Conservation (phyloP, 1,139 yeast species). For the Magnusiomyces fungicola region DNA sequence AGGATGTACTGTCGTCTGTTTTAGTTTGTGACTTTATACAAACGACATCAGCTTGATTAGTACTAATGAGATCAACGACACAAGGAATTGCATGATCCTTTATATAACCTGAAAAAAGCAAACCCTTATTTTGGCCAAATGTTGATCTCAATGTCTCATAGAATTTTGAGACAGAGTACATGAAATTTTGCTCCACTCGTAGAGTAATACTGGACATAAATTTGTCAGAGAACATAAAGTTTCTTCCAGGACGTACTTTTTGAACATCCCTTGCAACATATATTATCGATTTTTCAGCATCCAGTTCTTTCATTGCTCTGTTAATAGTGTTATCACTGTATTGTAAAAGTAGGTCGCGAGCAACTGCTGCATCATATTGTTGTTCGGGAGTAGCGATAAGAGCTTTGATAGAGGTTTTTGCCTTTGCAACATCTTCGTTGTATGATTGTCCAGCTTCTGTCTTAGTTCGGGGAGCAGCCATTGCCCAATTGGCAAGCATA, state of each 20-base stretch:
- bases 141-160: slow-evolving; percentile 37
- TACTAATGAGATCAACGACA: slow-evolving; percentile 42
- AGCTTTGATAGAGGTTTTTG: slow-evolving; percentile 41
- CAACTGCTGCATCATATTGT: slow-evolving; percentile 40
- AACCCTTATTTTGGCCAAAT: slow-evolving; percentile 41
- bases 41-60: slow-evolving; percentile 36
- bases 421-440: slow-evolving; percentile 21
- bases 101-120: slow-evolving; percentile 51
- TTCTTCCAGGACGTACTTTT: slow-evolving; percentile 36
- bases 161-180: slow-evolving; percentile 43
- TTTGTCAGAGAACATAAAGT: slow-evolving; percentile 54
- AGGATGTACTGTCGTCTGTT: slow-evolving; percentile 37
- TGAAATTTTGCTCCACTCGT: slow-evolving; percentile 38
- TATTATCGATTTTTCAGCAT: slow-evolving; percentile 47
- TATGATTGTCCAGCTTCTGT: neutral
- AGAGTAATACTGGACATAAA: slow-evolving; percentile 39
- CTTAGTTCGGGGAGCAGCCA: slow-evolving; percentile 18
- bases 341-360: slow-evolving; percentile 38
- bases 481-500: slow-evolving; percentile 15
- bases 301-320: slow-evolving; percentile 46
- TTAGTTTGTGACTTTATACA: slow-evolving; percentile 49
- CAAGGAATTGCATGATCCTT: slow-evolving; percentile 53
- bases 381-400: slow-evolving; percentile 52
- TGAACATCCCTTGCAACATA: slow-evolving; percentile 42
- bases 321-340: slow-evolving; percentile 42